Conservation (phyloP, 2,329 filamentous ascomycete genomes). For the Fusarium annulatum region DNA sequence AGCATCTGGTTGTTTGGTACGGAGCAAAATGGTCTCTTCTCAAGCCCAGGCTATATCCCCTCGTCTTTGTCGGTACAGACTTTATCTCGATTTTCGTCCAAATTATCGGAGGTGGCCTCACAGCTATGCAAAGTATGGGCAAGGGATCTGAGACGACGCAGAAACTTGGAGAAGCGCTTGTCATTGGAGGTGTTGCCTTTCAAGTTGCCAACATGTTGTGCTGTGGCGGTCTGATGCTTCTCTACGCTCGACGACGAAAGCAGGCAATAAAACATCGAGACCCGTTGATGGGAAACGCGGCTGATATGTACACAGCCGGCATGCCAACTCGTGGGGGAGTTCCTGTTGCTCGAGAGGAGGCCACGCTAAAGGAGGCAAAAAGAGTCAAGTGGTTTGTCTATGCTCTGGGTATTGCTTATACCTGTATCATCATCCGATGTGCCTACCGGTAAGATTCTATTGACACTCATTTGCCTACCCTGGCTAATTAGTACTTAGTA, state of each 20-base stretch:
- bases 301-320: not conserved
- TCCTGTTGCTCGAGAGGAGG: slow-evolving; percentile 22
- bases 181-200: slow-evolving; percentile 43
- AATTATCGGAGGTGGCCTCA: slow-evolving; percentile 31
- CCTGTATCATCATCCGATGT: slow-evolving; percentile 32
- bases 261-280: slow-evolving; percentile 4
- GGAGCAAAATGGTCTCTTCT: slow-evolving; percentile 54
- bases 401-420: slow-evolving; percentile 23
- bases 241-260: slow-evolving; percentile 23
- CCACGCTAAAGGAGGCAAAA: slow-evolving; percentile 18
- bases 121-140: slow-evolving; percentile 12
- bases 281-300: not conserved
- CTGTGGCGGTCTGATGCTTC: slow-evolving; percentile 33
- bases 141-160: slow-evolving; percentile 16
- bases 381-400: slow-evolving; percentile 22
- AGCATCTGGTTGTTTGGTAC: slow-evolving; percentile 57
- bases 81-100: slow-evolving; percentile 52
- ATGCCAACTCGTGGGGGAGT: not conserved
- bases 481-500: slow-evolving; percentile 1
- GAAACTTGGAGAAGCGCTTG: slow-evolving; percentile 28
- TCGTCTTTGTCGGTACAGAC: slow-evolving; percentile 63
- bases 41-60: slow-evolving; percentile 57
- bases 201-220: slow-evolving; percentile 44
- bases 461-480: not conserved
- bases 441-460: slow-evolving; percentile 20